Conservation (phyloP, 805 yeast species). For the Candida lessepsii region DNA sequence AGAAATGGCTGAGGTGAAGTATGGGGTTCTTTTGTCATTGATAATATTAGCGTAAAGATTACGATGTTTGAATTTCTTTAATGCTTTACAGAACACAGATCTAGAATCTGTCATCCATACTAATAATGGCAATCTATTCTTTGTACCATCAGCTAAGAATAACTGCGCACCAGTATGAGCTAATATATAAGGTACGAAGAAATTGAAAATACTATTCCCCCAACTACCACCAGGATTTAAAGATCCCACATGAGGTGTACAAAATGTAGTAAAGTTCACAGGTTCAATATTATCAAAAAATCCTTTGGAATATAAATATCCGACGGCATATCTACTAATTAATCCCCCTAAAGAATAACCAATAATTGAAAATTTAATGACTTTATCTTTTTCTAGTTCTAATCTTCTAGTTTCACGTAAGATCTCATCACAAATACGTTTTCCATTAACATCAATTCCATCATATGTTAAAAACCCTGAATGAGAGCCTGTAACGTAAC, state of each 20-base stretch:
- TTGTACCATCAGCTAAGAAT: constrained; percentile 41
- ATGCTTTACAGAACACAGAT: constrained; percentile 58
- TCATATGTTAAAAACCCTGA: constrained; percentile 79
- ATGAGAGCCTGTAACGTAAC: constrained; percentile 58
- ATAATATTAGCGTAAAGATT: constrained; percentile 72
- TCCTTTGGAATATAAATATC: constrained; percentile 51
- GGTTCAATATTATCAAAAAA: constrained; percentile 57
- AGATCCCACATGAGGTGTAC: constrained; percentile 67
- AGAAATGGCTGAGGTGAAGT: constrained; percentile 79
- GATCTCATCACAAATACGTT: constrained; percentile 70
- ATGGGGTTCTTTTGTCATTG: constrained; percentile 78
- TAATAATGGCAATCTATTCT: constrained; percentile 49
- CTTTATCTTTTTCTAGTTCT: constrained; percentile 17
- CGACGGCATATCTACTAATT: constrained; percentile 40
- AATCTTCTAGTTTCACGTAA: constrained; percentile 18
- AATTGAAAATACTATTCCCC: constrained; percentile 50
- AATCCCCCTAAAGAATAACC: constrained; percentile 47
- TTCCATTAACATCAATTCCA: constrained; percentile 83
- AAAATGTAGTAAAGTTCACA: constrained; percentile 50
- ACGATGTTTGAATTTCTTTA: constrained; percentile 50
- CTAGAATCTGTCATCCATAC: constrained; percentile 62
- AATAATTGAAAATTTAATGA: constrained; percentile 36
- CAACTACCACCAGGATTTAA: constrained; percentile 46
- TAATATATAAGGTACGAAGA: constrained; percentile 59
- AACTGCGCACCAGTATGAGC: constrained; percentile 76